Conservation (phyloP, 805 yeast species). For the Barnettozyma pratensis region DNA sequence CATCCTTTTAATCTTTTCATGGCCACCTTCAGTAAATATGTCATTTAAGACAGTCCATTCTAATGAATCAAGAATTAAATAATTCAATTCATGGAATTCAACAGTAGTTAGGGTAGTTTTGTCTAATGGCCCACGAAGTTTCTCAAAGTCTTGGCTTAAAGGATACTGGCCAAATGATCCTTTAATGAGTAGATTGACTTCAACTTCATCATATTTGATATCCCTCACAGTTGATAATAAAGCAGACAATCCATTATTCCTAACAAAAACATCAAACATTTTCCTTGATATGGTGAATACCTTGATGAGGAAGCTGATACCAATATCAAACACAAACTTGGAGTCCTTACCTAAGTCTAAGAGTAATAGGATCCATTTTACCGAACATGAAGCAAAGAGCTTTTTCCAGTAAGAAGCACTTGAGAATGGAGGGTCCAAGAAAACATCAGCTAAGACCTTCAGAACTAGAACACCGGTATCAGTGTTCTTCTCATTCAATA, state of each 20-base stretch:
- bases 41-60: constrained; percentile 34
- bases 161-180: constrained; percentile 43
- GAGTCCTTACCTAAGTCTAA: constrained; percentile 34
- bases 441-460: constrained; percentile 23
- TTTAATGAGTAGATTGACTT: constrained; percentile 34
- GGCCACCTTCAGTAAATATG: constrained; percentile 32
- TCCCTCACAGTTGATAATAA: constrained; percentile 41
- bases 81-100: constrained; percentile 42
- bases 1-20: constrained; percentile 25
- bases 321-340: constrained; percentile 25
- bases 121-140: constrained; percentile 9
- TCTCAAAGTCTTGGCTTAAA: constrained; percentile 17
- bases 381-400: constrained; percentile 49
- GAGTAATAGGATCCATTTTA: constrained; percentile 62
- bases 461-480: constrained; percentile 27
- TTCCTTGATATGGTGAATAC: constrained; percentile 44
- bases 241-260: constrained; percentile 46
- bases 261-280: constrained; percentile 44
- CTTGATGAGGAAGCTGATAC: constrained; percentile 43
- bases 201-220: constrained; percentile 31
- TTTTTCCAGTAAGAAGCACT: constrained; percentile 40
- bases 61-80: constrained; percentile 29
- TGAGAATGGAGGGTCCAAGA: constrained; percentile 34
- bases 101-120: constrained; percentile 7
- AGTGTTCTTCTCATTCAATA: constrained; percentile 31